These are phyloP conservation scores for Trichoderma gamsii DNA, from an alignment of 495 filamentous ascomycete species.

Conservation along the genomic window DNA sequence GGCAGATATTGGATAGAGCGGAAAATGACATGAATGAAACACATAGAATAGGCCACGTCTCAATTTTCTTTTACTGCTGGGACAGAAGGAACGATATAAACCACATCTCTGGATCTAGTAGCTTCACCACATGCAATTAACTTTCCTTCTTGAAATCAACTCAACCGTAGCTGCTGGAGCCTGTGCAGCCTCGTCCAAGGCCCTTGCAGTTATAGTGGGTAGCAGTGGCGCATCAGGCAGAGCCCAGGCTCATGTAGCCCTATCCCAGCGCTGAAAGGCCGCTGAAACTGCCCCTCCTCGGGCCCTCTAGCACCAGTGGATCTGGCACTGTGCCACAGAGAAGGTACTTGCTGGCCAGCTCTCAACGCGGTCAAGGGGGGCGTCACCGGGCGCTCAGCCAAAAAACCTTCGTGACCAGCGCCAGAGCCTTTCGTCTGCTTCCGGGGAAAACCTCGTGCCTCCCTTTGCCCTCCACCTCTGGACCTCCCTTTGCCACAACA, in stretches of 20 bases:
- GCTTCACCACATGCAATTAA: no score
- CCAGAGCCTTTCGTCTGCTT: constrained; percentile 6
- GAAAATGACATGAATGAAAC: no score
- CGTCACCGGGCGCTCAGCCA: constrained; percentile 12
- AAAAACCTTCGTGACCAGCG: constrained; percentile 13
- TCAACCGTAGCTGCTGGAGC: no score
- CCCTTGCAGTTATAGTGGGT: not conserved
- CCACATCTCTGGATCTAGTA: no score
- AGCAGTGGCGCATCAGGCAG: not conserved
- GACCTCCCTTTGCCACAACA: constrained; percentile 20
- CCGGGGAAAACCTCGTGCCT: constrained; percentile 10
- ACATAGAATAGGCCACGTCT: no score
- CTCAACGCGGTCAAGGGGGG: constrained; percentile 7
- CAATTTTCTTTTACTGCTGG: no score
- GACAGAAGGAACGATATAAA: no score
- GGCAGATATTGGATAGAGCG: not conserved
- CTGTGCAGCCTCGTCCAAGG: not conserved
- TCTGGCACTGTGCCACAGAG: constrained; percentile 3
- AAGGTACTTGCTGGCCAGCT: not conserved
- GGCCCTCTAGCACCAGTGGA: not conserved
- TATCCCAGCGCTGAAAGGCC: not conserved
- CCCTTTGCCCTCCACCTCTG: constrained; percentile 3
- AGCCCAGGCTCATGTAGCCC: not conserved
- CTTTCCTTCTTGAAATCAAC: no score
- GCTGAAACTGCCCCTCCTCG: not conserved